These are phyloP conservation scores for Mollisia scopiformis DNA, from an alignment of 2,329 filamentous ascomycete genomes.

Conservation along the genomic window DNA sequence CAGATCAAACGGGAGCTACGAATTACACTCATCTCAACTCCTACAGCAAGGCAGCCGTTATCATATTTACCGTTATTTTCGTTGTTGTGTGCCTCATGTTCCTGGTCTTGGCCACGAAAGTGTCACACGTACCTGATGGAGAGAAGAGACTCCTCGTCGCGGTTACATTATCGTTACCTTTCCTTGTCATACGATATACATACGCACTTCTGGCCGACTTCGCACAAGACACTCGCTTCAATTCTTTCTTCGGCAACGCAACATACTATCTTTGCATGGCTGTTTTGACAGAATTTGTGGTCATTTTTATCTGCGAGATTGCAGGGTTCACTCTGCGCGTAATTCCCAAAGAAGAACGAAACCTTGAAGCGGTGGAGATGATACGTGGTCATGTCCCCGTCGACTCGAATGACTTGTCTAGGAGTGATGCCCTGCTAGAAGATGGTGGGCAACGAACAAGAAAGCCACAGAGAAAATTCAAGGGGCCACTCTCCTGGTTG, in stretches of 20 bases:
- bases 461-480: background rate
- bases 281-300: constrained; percentile 50
- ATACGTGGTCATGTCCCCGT: background rate
- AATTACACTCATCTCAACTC: background rate
- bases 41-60: constrained; percentile 2
- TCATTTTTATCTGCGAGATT: constrained; percentile 35
- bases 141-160: background rate
- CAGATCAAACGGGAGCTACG: background rate
- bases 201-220: constrained; percentile 47
- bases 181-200: constrained; percentile 49
- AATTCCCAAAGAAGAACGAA: background rate
- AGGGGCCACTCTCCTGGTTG: background rate
- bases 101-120: background rate
- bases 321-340: background rate
- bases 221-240: constrained; percentile 43
- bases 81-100: background rate
- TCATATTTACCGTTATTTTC: constrained; percentile 1
- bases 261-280: constrained; percentile 46
- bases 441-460: background rate
- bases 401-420: background rate
- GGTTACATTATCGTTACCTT: constrained; percentile 37
- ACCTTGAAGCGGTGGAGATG: background rate
- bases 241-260: constrained; percentile 40
- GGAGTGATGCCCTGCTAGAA: background rate
- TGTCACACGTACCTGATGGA: background rate